Base-by-base conservation (phyloP, 768 basidiomycete genomes). In the Auricularia cornea region DNA sequence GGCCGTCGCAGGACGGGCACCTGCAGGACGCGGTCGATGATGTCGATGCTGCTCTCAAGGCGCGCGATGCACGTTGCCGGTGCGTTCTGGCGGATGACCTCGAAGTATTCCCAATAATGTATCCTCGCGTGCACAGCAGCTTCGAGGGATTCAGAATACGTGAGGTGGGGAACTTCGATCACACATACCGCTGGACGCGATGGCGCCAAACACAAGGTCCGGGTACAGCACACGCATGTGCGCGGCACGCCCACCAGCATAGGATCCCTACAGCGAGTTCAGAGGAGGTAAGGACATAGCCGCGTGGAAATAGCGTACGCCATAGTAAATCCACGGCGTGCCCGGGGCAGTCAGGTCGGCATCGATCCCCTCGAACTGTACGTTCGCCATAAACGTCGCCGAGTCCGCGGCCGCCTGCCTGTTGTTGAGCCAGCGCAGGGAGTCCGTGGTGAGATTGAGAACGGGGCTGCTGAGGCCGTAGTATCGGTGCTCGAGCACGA, bases 281-380 rank as follows among this genome's bases (percentile, higher is more conserved):
- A 48, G 20, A 3, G 23, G 32, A 66, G 59, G 16, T 61, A 62
- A 35, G 59, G 10, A 6, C 20, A 12, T 18, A 14, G 11, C 6
- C 20, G 44, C 44, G 10, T 18, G 11, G 44, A 23, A 20, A 6
- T 12, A 65, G 68, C 84, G 48, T 72, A 92, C 94, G 16, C 96
- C 96, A 69, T 96, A 96, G 72, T 96, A 94, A 62, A 94, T 92
- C 92, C 92, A 94, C 10, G 91, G 90, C 1, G 87, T 87, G 31
- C 76, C 77, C n/a, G 88, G 84, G 11, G 91, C 82, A n/a, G 87
- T 88, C 66, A 92, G 69, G 69, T 90, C 83, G 68, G 88, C 86
- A 1, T 81, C 74, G 59, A 94, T 83, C 1, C 85, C 89, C 5
- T 80, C 74, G 68, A 95, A 88, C 69, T 86, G 82, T 71, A 96